Evolutionary conservation across 2,329 filamentous ascomycete species (phyloP), one percentile per base, ranked within the genome.

Genomic region (Colletotrichum limetticola): DNA sequence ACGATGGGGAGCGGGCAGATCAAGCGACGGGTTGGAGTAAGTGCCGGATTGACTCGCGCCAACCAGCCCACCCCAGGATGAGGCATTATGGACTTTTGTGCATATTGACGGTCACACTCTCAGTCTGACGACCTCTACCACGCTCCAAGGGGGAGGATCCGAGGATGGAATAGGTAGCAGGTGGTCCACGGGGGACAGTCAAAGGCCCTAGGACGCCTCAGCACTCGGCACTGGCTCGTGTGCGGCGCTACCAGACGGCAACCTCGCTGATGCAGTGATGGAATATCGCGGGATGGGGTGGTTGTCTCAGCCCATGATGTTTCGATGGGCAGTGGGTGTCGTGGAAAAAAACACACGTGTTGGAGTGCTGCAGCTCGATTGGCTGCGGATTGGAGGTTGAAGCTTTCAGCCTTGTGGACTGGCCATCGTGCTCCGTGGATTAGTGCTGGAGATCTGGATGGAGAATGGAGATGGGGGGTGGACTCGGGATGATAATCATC

Each of bases 371-470:
- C 55, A 22, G 56, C 71, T 72, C 71, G 66, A 72, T 72, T 72
- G 71, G 71, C 60, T 72, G 35, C 16, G 14, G 14, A 12, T 46
- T 8, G 42, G 37, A 35, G 30, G 11, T 46, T 12, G 42, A 52
- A 26, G 30, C 62, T 57, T 65, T 72, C 70, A 72, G 71, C 71
- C 71, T 66, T 71, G 66, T 72, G 66, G 67, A 63, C 67, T 63
- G 49, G 53, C 49, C 53, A 58, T 60, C 58, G 69, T 71, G 65
- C 37, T 63, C 58, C 56, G 49, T 63, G 37, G 37, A 26, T 35
- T 57, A 26, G 68, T 52, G 24, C 56, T 71, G 62, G 60, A 42
- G 62, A 71, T 57, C 42, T 53, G 24, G 26, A 42, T 19, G 35
- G 49, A 42, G 14, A 42, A 42, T 19, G 11, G 30, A 53, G 26